These are phyloP conservation scores for Melanomma pulvis-pyrius DNA, from an alignment of 495 filamentous ascomycete species.

Conservation along the genomic window DNA sequence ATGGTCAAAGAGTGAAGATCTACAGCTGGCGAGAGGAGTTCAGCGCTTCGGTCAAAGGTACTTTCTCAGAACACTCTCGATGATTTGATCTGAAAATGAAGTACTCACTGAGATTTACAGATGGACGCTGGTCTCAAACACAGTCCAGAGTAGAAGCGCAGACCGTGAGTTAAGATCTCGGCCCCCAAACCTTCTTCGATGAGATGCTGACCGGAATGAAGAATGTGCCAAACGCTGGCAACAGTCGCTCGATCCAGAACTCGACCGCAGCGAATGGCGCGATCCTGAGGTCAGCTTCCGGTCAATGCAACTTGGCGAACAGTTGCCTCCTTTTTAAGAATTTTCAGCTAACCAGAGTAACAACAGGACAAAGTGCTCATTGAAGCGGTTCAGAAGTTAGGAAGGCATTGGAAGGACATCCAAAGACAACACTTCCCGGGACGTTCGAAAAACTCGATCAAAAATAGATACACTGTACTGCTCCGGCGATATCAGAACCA, in stretches of 20 bases:
- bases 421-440: constrained; percentile 45
- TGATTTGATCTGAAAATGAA: constrained; percentile 1
- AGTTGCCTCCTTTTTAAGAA: not conserved
- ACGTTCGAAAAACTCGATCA: constrained; percentile 43
- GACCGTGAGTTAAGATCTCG: constrained; percentile 41
- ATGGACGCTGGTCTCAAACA: constrained; percentile 32
- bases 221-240: constrained; percentile 52
- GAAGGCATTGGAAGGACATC: constrained; percentile 49
- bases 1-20: constrained; percentile 49
- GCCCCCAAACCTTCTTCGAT: constrained; percentile 11
- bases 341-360: not conserved
- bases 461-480: constrained; percentile 35
- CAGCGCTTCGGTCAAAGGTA: constrained; percentile 44
- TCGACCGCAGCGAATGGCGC: constrained; percentile 49
- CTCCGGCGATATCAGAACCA: constrained; percentile 31
- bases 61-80: not conserved
- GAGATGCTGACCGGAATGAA: constrained; percentile 28
- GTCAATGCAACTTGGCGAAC: constrained; percentile 8
- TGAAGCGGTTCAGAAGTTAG: constrained; percentile 43
- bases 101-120: constrained; percentile 2
- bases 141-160: constrained; percentile 42
- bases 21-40: constrained; percentile 43
- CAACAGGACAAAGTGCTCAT: constrained; percentile 44
- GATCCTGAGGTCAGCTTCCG: constrained; percentile 44
- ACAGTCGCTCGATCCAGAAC: constrained; percentile 47